A percentile compares a stretch with the other conserved stretches of the same genome.
These are phyloP conservation scores for Cutaneotrichosporon cyanovorans DNA, from an alignment of 1,284 basidiomycete genomes.

Conservation along the genomic window DNA sequence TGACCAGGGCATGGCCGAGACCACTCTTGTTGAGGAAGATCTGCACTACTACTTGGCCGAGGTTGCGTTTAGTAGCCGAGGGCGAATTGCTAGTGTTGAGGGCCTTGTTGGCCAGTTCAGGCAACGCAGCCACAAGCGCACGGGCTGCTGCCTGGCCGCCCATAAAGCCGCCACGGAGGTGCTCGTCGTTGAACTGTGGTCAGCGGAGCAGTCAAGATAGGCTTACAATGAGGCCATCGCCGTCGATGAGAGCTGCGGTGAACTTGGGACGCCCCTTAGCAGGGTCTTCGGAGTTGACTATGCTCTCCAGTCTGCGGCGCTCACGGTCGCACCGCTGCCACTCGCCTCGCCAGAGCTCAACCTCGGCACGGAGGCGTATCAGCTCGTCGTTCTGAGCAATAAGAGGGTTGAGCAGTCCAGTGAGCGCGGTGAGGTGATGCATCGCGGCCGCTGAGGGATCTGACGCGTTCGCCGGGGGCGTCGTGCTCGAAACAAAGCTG, in stretches of 20 bases:
- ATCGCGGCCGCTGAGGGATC: slow-evolving; percentile 17
- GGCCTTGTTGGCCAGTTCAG: slow-evolving; percentile 13
- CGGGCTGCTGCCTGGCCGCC: slow-evolving; percentile 38
- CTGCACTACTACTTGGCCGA: slow-evolving; percentile 27
- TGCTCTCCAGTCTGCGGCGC: slow-evolving; percentile 24
- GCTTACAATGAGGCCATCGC: slow-evolving; percentile 38
- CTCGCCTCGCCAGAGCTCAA: slow-evolving; percentile 34
- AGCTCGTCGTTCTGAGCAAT: slow-evolving; percentile 26
- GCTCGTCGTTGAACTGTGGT: slow-evolving; percentile 27
- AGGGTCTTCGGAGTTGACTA: slow-evolving; percentile 22
- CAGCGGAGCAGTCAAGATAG: neutral
- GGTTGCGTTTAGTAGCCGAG: slow-evolving; percentile 3
- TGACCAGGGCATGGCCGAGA: slow-evolving; percentile 30
- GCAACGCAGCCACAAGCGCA: slow-evolving; percentile 24
- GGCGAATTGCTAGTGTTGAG: neutral
- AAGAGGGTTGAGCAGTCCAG: slow-evolving; percentile 21
- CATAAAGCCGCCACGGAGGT: slow-evolving; percentile 25
- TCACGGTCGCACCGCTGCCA: slow-evolving; percentile 29
- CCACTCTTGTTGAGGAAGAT: slow-evolving; percentile 38
- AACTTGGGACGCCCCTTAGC: slow-evolving; percentile 20
- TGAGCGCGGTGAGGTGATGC: slow-evolving; percentile 25
- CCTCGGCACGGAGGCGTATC: slow-evolving; percentile 36
- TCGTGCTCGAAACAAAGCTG: neutral
- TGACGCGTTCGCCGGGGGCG: slow-evolving; percentile 2
- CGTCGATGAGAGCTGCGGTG: slow-evolving; percentile 36